These are phyloP conservation scores for Starmera quercuum DNA, from an alignment of 805 yeast species.

Conservation along the genomic window DNA sequence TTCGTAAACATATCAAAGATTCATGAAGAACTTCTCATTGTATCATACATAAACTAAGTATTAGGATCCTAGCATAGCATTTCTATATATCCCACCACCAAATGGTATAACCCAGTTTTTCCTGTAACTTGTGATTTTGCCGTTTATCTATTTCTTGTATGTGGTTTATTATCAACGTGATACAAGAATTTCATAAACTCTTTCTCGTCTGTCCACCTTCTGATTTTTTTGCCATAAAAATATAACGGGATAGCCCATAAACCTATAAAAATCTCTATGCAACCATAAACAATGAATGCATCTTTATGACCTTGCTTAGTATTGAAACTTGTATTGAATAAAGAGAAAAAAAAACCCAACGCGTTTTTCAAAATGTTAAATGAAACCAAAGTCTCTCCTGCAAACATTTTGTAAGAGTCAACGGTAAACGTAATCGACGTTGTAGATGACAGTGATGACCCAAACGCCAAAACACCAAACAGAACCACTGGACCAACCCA, in stretches of 20 bases:
- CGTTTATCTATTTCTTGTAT: no score
- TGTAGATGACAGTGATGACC: constrained; percentile 54
- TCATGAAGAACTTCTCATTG: no score
- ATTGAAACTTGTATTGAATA: constrained; percentile 44
- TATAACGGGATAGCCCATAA: constrained; percentile 43
- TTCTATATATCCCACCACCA: no score
- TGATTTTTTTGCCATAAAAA: constrained; percentile 41
- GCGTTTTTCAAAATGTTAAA: constrained; percentile 47
- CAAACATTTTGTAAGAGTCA: constrained; percentile 48
- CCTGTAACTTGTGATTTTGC: no score
- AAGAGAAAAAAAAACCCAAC: constrained; percentile 47
- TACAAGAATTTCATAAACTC: constrained; percentile 34
- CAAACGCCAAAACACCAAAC: constrained; percentile 50
- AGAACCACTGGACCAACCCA: constrained; percentile 56
- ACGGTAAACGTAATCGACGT: constrained; percentile 54
- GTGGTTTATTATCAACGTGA: no score
- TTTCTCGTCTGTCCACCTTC: constrained; percentile 44
- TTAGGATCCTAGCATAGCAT: no score
- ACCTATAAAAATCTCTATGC: constrained; percentile 41
- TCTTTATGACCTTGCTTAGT: constrained; percentile 33
- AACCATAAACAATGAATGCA: constrained; percentile 46
- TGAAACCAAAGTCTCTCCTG: constrained; percentile 51
- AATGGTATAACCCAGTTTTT: no score
- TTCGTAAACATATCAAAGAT: no score
- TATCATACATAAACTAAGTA: no score